Evolutionary conservation across 495 filamentous ascomycete genomes (phyloP).

Genomic region (Tirmania nivea): DNA sequence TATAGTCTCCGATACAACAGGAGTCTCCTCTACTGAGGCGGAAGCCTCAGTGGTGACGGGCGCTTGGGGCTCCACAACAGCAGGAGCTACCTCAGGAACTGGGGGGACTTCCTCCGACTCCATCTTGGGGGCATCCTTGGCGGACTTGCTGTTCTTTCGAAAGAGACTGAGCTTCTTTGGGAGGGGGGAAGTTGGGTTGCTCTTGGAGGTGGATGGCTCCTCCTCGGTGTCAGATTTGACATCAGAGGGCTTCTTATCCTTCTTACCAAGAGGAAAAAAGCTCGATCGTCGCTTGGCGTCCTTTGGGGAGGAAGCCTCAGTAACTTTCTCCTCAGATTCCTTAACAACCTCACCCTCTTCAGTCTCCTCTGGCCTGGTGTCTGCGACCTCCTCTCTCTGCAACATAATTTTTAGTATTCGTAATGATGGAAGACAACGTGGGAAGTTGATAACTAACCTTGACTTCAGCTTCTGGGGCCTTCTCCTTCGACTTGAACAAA

Average conservation of each 20-base stretch:
- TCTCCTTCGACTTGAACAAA: not conserved
- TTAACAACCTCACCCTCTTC: not conserved
- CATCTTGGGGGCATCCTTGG: slow-evolving; percentile 21
- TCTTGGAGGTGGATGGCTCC: slow-evolving; percentile 12
- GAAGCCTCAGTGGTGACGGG: slow-evolving; percentile 6
- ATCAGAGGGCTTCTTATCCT: slow-evolving; percentile 16
- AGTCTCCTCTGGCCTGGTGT: slow-evolving; percentile 7
- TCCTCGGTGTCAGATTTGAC: slow-evolving; percentile 19
- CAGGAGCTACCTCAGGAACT: slow-evolving; percentile 1
- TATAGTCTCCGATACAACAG: not conserved
- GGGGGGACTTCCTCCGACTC: slow-evolving; percentile 22
- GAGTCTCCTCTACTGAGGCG: slow-evolving; percentile 1
- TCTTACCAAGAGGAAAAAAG: slow-evolving; percentile 19
- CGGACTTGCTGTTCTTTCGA: slow-evolving; percentile 19
- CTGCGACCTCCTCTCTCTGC: slow-evolving; percentile 8
- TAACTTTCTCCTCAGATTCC: slow-evolving; percentile 9
- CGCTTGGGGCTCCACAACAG: not conserved
- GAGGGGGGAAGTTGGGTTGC: slow-evolving; percentile 2
- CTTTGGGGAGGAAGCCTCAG: slow-evolving; percentile 10
- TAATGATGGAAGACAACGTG: not conserved
- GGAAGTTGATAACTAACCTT: not conserved
- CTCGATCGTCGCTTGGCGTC: slow-evolving; percentile 22
- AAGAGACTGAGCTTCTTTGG: slow-evolving; percentile 11
- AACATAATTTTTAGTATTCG: not conserved
- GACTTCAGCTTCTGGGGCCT: not conserved